Evolutionary conservation across 2,329 filamentous ascomycete genomes (phyloP).

Genomic region (Hortaea sp.): DNA sequence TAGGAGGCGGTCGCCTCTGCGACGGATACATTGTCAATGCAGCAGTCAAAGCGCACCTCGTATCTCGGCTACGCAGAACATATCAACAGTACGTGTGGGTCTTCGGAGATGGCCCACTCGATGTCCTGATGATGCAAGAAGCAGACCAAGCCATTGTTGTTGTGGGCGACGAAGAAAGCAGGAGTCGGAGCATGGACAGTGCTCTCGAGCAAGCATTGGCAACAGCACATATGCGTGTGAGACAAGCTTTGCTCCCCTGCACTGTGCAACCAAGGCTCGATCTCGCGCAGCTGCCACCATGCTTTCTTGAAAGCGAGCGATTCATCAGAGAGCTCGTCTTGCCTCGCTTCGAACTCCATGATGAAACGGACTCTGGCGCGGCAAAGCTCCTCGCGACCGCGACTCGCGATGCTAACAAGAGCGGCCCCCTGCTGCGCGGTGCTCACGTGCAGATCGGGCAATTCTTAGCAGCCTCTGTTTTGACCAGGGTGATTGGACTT

Average conservation of each 20-base stretch:
- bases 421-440: conserved; percentile 38
- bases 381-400: conserved; percentile 44
- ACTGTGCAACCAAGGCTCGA: conserved; percentile 34
- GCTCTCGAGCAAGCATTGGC: conserved; percentile 35
- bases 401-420: conserved; percentile 40
- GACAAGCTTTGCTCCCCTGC: conserved; percentile 39
- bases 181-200: conserved; percentile 46
- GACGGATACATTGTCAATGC: conserved; percentile 44
- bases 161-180: conserved; percentile 36
- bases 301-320: conserved; percentile 20
- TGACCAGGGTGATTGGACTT: conserved; percentile 40
- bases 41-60: conserved; percentile 40
- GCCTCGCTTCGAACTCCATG: conserved; percentile 12
- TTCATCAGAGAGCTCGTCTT: no score
- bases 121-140: conserved; percentile 46
- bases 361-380: conserved; percentile 37
- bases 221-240: conserved; percentile 28
- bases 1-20: conserved; percentile 42
- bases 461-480: conserved; percentile 44
- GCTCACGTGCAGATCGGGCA: conserved; percentile 41
- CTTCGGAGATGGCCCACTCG: conserved; percentile 50
- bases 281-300: conserved; percentile 30
- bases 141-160: conserved; percentile 49
- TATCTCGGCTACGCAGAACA: conserved; percentile 29
- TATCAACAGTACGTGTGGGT: conserved; percentile 39